These are phyloP conservation scores for Blastobotrys capitulatus DNA, from an alignment of 1,139 yeast genomes.

Conservation along the genomic window DNA sequence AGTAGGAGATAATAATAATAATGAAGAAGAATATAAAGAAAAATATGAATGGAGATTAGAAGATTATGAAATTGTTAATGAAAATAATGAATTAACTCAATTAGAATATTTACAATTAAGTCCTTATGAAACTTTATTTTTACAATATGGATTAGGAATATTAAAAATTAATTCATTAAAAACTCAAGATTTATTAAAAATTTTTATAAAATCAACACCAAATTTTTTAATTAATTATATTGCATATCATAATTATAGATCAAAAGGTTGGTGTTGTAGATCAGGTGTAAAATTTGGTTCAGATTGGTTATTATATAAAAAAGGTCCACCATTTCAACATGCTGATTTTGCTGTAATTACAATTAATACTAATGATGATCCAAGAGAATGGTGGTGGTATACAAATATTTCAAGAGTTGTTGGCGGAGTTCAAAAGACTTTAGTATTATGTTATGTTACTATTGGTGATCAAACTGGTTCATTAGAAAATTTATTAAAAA, in stretches of 20 bases:
- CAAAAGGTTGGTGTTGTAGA: conserved; percentile 92
- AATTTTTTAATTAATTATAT: conserved; percentile 45
- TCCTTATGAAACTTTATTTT: conserved; percentile 70
- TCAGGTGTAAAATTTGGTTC: conserved; percentile 90
- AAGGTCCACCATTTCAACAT: conserved; percentile 95
- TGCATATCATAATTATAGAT: conserved; percentile 80
- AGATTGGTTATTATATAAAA: conserved; percentile 69
- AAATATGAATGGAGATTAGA: conserved; percentile 17
- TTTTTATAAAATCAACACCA: conserved; percentile 14
- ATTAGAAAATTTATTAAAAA: conserved; percentile 6
- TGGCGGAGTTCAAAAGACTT: conserved; percentile 78
- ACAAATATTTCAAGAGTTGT: conserved; percentile 73
- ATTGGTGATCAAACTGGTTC: conserved; percentile 19
- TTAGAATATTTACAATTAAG: conserved; percentile 70
- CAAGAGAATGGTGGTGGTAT: conserved; percentile 52
- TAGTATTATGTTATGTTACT: conserved; percentile 64
- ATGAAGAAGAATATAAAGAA: conserved; percentile 15
- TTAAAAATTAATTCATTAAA: conserved; percentile 28
- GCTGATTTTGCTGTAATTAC: conserved; percentile 74
- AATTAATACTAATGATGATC: conserved; percentile 32
- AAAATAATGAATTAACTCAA: conserved; percentile 37
- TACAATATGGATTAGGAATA: conserved; percentile 48
- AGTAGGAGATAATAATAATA: conserved; percentile 10
- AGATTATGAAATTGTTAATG: conserved; percentile 30
- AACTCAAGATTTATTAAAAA: conserved; percentile 15